Evolutionary conservation across 2,329 filamentous ascomycete species (phyloP).

Genomic region (Arthrobotrys pseudoclavata): DNA sequence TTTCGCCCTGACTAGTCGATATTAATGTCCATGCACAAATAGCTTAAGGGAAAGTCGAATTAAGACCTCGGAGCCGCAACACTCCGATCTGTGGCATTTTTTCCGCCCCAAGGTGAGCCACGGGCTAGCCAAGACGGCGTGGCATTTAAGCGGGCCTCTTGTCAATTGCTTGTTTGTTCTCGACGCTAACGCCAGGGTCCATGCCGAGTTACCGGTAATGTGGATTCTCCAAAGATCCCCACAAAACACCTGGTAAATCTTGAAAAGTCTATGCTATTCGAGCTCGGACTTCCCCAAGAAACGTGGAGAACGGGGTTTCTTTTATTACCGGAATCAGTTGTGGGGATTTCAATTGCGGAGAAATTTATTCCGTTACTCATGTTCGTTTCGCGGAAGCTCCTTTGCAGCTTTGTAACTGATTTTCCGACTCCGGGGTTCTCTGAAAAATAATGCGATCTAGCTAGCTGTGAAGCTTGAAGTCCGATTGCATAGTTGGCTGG

Average conservation of each 20-base stretch:
- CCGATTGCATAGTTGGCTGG: not conserved
- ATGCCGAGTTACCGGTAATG: constrained; percentile 41
- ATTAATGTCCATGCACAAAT: not conserved
- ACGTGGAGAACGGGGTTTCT: constrained; percentile 31
- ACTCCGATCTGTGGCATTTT: constrained; percentile 14
- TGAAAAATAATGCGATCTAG: not conserved
- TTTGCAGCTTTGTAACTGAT: constrained; percentile 15
- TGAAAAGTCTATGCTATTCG: not conserved
- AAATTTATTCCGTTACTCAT: constrained; percentile 41
- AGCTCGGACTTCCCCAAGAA: constrained; percentile 35
- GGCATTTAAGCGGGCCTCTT: constrained; percentile 54
- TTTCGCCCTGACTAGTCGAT: not conserved
- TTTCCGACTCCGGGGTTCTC: constrained; percentile 21
- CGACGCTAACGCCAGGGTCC: constrained; percentile 2
- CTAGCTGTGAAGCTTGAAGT: not conserved
- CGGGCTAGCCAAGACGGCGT: constrained; percentile 41
- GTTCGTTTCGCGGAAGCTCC: not conserved
- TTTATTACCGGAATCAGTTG: not conserved
- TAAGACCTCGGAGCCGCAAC: constrained; percentile 18
- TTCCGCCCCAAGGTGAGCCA: not conserved
- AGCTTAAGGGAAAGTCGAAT: not conserved
- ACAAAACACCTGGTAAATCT: constrained; percentile 4
- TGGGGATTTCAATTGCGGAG: constrained; percentile 33
- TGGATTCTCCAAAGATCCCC: constrained; percentile 28
- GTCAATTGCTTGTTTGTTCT: constrained; percentile 27